Evolutionary conservation across 805 yeast species (phyloP), one percentile per base, ranked within the genome.

Genomic region (Pichia occidentalis): DNA sequence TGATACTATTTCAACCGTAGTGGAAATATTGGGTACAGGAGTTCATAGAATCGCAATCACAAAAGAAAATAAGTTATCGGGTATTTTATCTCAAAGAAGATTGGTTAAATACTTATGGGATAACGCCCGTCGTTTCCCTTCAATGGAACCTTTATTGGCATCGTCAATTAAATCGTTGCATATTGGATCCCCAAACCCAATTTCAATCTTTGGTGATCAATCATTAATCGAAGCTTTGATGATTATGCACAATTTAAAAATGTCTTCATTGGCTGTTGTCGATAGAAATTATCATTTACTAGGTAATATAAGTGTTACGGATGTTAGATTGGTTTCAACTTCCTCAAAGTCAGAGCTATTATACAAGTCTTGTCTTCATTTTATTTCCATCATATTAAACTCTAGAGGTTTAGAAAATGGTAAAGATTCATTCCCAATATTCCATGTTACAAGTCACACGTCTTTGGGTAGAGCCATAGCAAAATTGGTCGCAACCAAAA

Each of bases 341-440:
- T 79, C 94, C 25, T 84, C 95, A 20, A 88, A 88, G 57, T 82
- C 94, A 11, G 87, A 83, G 43, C 67, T 85, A 46, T 68, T 90
- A 41, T 80, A 81, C 53, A 80, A 83, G 57, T 71, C 92, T 6
- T 92, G 95, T 60, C 69, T 86, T 52, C 92, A 84, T 61, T 90
- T 90, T 57, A 77, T 90, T 41, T 77, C 94, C 11, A 81, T 87
- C 45, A 87, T 88, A 44, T 71, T 92, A 46, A 80, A 83, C 47
- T 80, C 80, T 39, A 79, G 95, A 55, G 98, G 98, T 16, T 70
- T 90, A 23, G 94, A 82, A 53, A 88, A 87, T 55, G 96, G 96
- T 36, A 87, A 88, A 60, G 98, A 90, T 64, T 86, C 94, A 29
- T 90, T 82, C 69, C 98, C 98, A 13, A 90, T 92, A 28, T 90